These are phyloP conservation scores for Sphenostylis stenocarpa DNA, from an alignment of 306 rosid species.

Conservation along the genomic window DNA sequence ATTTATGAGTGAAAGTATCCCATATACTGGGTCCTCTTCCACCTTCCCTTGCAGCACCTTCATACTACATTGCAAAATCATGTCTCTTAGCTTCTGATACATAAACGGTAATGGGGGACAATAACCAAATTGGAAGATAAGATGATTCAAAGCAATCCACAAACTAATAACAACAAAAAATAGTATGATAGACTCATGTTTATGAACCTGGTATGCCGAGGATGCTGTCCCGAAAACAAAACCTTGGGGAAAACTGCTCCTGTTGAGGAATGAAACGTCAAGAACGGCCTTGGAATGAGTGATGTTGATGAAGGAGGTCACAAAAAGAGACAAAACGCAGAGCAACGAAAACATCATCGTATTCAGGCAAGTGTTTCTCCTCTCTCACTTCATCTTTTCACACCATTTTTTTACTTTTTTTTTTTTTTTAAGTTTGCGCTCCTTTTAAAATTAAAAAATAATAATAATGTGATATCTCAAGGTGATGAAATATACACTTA, in stretches of 20 bases:
- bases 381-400: not conserved
- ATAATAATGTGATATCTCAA: too few species aligned
- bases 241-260: conserved; percentile 40
- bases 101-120: not conserved
- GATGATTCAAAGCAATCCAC: not conserved
- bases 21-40: conserved; percentile 41
- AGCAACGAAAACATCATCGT: not conserved
- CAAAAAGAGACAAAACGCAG: not conserved
- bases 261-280: conserved; percentile 33
- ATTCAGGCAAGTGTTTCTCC: not conserved
- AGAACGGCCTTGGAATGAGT: not conserved
- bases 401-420: too few species aligned
- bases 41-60: conserved; percentile 58
- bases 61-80: conserved; percentile 26
- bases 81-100: not conserved
- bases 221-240: conserved; percentile 42
- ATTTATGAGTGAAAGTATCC: conserved; percentile 42
- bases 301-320: not conserved
- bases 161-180: not conserved
- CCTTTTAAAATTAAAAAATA: too few species aligned
- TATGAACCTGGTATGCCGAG: conserved; percentile 30
- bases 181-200: too few species aligned
- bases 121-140: not conserved
- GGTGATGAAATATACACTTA: too few species aligned
- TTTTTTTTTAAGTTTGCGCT: too few species aligned